Evolutionary conservation across 306 rosid genomes (phyloP), one percentile per base, ranked within the genome.

Genomic region (Comarum palustre): DNA sequence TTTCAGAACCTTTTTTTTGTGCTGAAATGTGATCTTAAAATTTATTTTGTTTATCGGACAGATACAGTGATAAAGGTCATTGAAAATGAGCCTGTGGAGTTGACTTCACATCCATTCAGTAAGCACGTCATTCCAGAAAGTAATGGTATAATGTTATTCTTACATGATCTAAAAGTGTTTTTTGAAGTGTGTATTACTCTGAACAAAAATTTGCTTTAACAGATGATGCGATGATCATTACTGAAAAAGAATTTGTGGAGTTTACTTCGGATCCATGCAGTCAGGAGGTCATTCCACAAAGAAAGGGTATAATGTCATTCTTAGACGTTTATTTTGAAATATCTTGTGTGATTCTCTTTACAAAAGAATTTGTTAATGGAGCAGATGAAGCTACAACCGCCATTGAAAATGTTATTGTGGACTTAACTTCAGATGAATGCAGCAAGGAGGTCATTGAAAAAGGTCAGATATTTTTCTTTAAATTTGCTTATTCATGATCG

Each of bases 191-290:
- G 47, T 63, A 52, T 25, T 65, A 36, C 43, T 75, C 58, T 73
- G 16, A 57, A 77, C 57, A 36, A 47, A 63, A 72, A 22, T 48
- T 32, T 64, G 50, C 6, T 72, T 76, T 14, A 82, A 77, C 88
- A 86, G 92, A 74, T 64, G 55, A 78, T 66, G 3, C 29, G 22
- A 24, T 25, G 47, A 66, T 79, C 73, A 68, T 3, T 22, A 17
- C 58, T 65, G 75, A 85, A 69, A 58, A 71, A 67, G 92, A 80
- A 78, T 46, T 19, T 12, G 42, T 24, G 41, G 84, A 75, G 47
- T 73, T 47, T 47, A 51, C 75, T 55, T 38, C 84, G 54, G 67
- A 77, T 47, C 42, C 47, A 69, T 24, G 68, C 74, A 64, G 61
- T 77, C 62, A 72, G 57, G 78, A 82, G 66, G 47, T 57, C 58